Conservation (phyloP, 257 asterid genomes). For the Lantana camara region DNA sequence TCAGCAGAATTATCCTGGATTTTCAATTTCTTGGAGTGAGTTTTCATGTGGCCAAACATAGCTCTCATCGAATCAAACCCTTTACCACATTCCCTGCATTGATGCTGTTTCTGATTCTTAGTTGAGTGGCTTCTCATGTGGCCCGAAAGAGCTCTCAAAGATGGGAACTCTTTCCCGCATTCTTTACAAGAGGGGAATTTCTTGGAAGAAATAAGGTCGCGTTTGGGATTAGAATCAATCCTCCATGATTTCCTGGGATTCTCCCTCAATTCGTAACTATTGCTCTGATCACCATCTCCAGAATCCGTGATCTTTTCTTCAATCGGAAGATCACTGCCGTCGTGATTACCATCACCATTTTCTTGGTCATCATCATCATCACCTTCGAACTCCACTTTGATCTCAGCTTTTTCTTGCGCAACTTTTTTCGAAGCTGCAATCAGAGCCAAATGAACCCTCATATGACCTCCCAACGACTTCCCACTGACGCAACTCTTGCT, state of each 20-base stretch:
- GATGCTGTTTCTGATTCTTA: constrained; percentile 39
- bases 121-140: constrained; percentile 76
- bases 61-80: constrained; percentile 72
- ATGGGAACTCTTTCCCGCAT: constrained; percentile 64
- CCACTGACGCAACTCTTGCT: constrained; percentile 67
- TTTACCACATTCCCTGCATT: constrained; percentile 70
- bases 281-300: constrained; percentile 42
- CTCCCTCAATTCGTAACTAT: constrained; percentile 59
- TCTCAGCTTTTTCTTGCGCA: constrained; percentile 29
- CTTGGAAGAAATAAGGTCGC: constrained; percentile 8
- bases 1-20: constrained; percentile 34
- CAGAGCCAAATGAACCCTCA: constrained; percentile 70
- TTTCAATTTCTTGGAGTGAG: constrained; percentile 62
- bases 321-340: constrained; percentile 23
- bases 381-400: constrained; percentile 30
- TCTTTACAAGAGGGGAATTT: constrained; percentile 45
- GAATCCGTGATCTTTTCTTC: constrained; percentile 37
- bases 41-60: constrained; percentile 88
- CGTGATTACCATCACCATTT: too few species aligned
- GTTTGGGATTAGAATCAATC: constrained; percentile 41
- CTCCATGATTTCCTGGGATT: constrained; percentile 86
- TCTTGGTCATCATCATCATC: constrained; percentile 26
- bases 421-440: constrained; percentile 64
- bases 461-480: constrained; percentile 92
- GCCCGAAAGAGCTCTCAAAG: constrained; percentile 75